Evolutionary conservation across 495 filamentous ascomycete species (phyloP), one percentile per base, ranked within the genome.

Genomic region (Clavariopsis aquatica): DNA sequence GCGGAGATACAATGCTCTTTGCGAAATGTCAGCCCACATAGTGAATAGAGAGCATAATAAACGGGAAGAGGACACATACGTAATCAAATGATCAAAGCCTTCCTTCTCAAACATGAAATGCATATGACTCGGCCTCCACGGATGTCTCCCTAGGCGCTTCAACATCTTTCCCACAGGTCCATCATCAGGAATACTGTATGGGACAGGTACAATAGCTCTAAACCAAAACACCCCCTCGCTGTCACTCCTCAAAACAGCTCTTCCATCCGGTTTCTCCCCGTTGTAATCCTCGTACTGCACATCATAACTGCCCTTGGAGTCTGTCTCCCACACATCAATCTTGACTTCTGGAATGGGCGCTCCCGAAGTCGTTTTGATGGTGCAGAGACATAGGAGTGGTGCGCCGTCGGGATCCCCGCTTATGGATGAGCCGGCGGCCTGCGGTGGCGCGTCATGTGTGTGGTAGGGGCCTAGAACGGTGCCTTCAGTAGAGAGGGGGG

Each of bases 271-370:
- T 17, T 52, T 59, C 24, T 61, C 58, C 23, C 83, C 85, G 22
- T 81, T 74, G 13, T 87, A 77, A 28, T 86, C 86, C 0, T 83
- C 78, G 71, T 93, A 87, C 78, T 96, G 93, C 60, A 96, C 91
- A 75, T 97, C 93, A 73, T 97, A 97, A 68, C 87, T 86, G 12
- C 93, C 93, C 26, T 85, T 85, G 54, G 84, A 87, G 70, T 97
- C 92, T 19, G 92, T 93, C 77, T 96, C 93, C 93, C 93, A 97
- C 71, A 96, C 91, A 74, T 96, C 91, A 66, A 96, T 83, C 72
- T 87, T 90, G 1, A 88, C 90, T 52, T 78, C 85, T 13, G 78
- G 60, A 24, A 96, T 79, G 0, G 93, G 90, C 12, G 77, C 78
- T 0, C 91, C 92, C 6, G 72, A 29, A 0, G 82, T 83, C 75